Base-by-base conservation (phyloP, 2,329 filamentous ascomycete species). In the Calonectria naviculata region DNA sequence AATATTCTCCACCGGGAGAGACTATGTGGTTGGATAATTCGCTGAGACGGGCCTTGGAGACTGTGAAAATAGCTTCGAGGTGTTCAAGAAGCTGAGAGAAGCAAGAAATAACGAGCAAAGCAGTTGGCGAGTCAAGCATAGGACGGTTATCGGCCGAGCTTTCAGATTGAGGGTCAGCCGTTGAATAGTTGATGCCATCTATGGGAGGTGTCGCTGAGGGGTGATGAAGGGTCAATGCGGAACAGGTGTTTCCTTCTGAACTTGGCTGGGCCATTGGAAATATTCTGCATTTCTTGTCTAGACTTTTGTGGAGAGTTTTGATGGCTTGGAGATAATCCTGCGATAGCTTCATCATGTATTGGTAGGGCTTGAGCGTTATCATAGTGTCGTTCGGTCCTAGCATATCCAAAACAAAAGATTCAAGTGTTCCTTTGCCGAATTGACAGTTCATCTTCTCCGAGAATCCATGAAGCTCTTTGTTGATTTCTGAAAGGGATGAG, bases 81-180 rank as follows among this genome's bases (percentile, higher is more conserved):
- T 65, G 62, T 15, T 36, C 24, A 21, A 77, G 42, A 19, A 73
- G 47, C 31, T 78, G 75, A 19, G 68, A 44, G 34, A 72, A 76
- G 47, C 74, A 75, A 12, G 75, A 78, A 15, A 74, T 74, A 29
- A 76, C 68, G 6, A 72, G 42, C 3, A 75, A 46, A 12, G 71
- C 70, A 3, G 71, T 72, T 1, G 65, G 49, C 1, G 65, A 67
- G 21, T 67, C 65, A 41, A 61, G 41, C 38, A 47, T 67, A n/a
- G n/a, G 36, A 17, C 24, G 36, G 13, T 26, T 24, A 17, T 15
- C 31, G 0, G 28, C 6, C 8, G 41, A 31, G 36, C 6, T 13
- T 36, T 15, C 21, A 9, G 13, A n/a, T 17, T 28, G n/a, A 38
- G 38, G 10, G 31, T 10, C 9, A 24, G 26, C 12, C 9, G 13